Conservation (phyloP, 768 basidiomycete species). For the Gloeostereum incarnatum region DNA sequence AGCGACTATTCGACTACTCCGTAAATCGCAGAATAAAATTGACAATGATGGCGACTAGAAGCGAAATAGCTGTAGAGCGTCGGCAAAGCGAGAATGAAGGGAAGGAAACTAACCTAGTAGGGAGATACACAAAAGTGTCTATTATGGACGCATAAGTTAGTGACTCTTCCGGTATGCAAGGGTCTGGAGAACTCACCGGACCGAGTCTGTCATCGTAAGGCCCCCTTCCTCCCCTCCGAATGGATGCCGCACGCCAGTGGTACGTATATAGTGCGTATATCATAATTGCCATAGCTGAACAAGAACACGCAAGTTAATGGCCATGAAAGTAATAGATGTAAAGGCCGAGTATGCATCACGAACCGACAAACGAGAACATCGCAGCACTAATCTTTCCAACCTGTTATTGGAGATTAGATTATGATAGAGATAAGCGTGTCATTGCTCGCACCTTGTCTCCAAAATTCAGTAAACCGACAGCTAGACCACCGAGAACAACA, state of each 20-base stretch:
- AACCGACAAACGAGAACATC: conserved; percentile 93
- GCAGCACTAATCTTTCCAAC: conserved; percentile 94
- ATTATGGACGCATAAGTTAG: conserved; percentile 1
- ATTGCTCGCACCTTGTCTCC: conserved; percentile 73
- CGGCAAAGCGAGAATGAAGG: not conserved
- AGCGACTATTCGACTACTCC: conserved; percentile 21
- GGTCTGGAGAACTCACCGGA: conserved; percentile 55
- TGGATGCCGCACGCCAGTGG: conserved; percentile 93
- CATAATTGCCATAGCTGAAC: conserved; percentile 92
- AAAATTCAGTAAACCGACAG: conserved; percentile 95
- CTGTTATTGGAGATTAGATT: conserved; percentile 24
- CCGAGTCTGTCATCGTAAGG: conserved; percentile 96
- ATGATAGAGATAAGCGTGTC: not conserved
- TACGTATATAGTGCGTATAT: conserved; percentile 91
- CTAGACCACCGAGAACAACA: conserved; percentile 92
- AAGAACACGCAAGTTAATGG: conserved; percentile 6
- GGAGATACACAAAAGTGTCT: conserved; percentile 80
- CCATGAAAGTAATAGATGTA: conserved; percentile 1
- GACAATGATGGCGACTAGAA: conserved; percentile 73
- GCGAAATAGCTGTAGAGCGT: not conserved
- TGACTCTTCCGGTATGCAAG: too few relatives aligned
- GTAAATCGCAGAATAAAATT: conserved; percentile 84
- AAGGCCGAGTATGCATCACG: conserved; percentile 14
- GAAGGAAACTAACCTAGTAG: conserved; percentile 56
- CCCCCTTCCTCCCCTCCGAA: conserved; percentile 83